phyloP scores from a whole-genome alignment of 495 filamentous ascomycete genomes.

The Tuber aestivum region DNA sequence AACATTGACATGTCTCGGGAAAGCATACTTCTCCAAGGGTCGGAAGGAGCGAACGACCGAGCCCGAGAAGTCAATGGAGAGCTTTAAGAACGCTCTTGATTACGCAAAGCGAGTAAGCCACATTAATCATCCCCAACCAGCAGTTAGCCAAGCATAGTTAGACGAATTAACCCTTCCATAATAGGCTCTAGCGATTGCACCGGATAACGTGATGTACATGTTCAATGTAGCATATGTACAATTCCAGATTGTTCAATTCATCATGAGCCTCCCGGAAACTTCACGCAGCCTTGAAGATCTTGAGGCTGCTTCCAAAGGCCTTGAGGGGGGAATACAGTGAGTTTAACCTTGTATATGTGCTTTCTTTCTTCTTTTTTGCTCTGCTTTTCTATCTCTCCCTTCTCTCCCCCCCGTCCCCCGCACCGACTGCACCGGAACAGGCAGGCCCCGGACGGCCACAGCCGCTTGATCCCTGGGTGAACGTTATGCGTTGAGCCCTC shows the following conservation, averaged over 20 bases:
- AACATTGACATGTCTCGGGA: constrained; percentile 83
- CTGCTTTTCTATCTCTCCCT: background rate
- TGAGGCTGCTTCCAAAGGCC: constrained; percentile 67
- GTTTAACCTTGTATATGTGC: constrained; percentile 9
- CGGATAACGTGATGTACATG: constrained; percentile 80
- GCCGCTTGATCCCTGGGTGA: background rate
- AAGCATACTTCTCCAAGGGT: constrained; percentile 85
- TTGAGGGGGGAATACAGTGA: constrained; percentile 78
- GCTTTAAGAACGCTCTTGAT: constrained; percentile 81
- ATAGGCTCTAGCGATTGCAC: constrained; percentile 67
- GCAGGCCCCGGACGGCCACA: constrained; percentile 6
- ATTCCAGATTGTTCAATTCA: constrained; percentile 76
- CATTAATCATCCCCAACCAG: background rate
- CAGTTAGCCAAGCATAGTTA: background rate
- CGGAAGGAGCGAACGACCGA: constrained; percentile 49
- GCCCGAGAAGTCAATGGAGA: constrained; percentile 62
- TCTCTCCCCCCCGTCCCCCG: background rate
- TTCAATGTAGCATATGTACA: constrained; percentile 99
- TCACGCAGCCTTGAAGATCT: constrained; percentile 75
- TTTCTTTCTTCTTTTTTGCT: background rate
- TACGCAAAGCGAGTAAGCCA: constrained; percentile 66
- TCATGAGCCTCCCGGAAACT: constrained; percentile 66
- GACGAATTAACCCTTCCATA: constrained; percentile 5
- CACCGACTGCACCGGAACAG: background rate
- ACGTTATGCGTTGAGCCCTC: background rate